Evolutionary conservation across 768 basidiomycete species (phyloP).

Genomic region (Mycena olivaceomarginata): DNA sequence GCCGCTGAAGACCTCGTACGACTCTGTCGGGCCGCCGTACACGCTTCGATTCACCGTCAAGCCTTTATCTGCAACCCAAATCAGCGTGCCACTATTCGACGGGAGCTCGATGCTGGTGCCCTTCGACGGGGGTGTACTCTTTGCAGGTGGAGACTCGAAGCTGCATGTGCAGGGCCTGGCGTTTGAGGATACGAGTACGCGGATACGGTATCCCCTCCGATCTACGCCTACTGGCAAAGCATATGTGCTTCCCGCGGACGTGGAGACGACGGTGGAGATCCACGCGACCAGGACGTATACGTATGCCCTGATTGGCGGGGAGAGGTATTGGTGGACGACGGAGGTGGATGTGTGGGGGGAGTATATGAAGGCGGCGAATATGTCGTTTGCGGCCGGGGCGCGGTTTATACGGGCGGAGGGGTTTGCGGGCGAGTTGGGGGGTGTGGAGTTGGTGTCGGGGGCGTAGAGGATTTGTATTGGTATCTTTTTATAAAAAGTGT

Average conservation of each 20-base stretch:
- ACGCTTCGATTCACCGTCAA: constrained; percentile 62
- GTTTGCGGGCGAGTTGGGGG: constrained; percentile 45
- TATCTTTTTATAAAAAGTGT: too few species aligned
- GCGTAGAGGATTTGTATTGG: background rate
- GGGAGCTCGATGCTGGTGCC: constrained; percentile 35
- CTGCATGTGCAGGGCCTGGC: constrained; percentile 61
- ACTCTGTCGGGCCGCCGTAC: constrained; percentile 66
- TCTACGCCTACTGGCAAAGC: background rate
- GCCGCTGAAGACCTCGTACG: constrained; percentile 53
- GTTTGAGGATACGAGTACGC: constrained; percentile 58
- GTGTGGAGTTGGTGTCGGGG: constrained; percentile 11
- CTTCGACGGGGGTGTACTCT: constrained; percentile 49
- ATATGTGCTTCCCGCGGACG: constrained; percentile 50
- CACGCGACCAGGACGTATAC: constrained; percentile 60
- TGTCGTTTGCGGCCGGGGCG: constrained; percentile 66
- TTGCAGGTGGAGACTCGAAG: constrained; percentile 58
- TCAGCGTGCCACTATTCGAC: constrained; percentile 22
- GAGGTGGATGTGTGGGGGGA: constrained; percentile 63
- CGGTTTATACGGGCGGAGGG: constrained; percentile 57
- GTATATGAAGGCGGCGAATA: constrained; percentile 60
- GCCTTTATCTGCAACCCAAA: constrained; percentile 42
- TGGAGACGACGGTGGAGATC: constrained; percentile 59
- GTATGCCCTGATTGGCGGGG: constrained; percentile 54
- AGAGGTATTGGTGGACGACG: constrained; percentile 58
- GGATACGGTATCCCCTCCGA: constrained; percentile 57